Conservation (phyloP, 495 filamentous ascomycete genomes). For the Letharia columbiana region DNA sequence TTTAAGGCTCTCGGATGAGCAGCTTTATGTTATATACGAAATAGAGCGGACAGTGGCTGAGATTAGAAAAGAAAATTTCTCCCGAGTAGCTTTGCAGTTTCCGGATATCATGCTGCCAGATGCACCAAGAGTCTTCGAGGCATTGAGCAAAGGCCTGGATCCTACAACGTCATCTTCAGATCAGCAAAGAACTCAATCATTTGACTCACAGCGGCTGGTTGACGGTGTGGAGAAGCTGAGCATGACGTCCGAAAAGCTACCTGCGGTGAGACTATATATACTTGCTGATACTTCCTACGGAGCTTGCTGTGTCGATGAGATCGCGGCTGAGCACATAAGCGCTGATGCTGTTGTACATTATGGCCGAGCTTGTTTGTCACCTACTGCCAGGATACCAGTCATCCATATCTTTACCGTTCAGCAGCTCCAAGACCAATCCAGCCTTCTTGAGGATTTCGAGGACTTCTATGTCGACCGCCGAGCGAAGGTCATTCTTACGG, state of each 20-base stretch:
- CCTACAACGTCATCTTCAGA: background rate
- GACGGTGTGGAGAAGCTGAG: conserved; percentile 20
- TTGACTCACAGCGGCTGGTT: background rate
- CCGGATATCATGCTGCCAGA: conserved; percentile 85
- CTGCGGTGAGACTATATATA: conserved; percentile 60
- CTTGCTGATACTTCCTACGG: conserved; percentile 96
- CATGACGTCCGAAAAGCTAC: conserved; percentile 18
- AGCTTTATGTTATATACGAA: conserved; percentile 74
- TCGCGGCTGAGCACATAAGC: conserved; percentile 87
- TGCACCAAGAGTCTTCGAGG: conserved; percentile 69
- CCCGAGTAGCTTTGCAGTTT: conserved; percentile 81
- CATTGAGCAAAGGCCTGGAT: conserved; percentile 37
- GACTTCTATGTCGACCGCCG: conserved; percentile 53
- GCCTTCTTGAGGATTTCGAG: conserved; percentile 54
- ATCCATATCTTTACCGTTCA: conserved; percentile 84
- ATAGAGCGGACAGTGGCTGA: conserved; percentile 72
- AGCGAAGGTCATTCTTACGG: conserved; percentile 69
- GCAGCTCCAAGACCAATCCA: conserved; percentile 46
- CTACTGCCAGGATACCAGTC: conserved; percentile 79
- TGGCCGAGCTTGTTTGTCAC: conserved; percentile 83
- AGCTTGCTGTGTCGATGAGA: conserved; percentile 93
- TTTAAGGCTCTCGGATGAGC: conserved; percentile 51
- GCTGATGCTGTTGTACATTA: conserved; percentile 94
- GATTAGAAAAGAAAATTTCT: conserved; percentile 60
- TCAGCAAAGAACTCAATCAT: background rate